These are phyloP conservation scores for Colletotrichum lini DNA, from an alignment of 2,329 filamentous ascomycete species.

Conservation along the genomic window DNA sequence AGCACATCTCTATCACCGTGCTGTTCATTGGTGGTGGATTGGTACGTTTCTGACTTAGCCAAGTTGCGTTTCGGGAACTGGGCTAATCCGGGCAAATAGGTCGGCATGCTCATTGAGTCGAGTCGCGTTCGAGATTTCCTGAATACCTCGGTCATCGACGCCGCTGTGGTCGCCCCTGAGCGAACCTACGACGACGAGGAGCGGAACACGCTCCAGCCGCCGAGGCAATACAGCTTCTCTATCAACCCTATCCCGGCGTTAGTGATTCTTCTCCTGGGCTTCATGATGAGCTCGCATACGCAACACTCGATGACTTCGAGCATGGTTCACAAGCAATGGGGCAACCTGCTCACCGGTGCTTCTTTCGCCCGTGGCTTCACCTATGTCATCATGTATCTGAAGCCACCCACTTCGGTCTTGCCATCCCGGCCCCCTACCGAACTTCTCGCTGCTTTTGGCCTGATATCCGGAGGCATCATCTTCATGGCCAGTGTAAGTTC, in stretches of 20 bases:
- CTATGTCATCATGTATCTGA: constrained; percentile 84
- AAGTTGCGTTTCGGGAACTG: not conserved
- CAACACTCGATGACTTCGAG: constrained; percentile 86
- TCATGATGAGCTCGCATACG: constrained; percentile 96
- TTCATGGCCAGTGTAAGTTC: constrained; percentile 89
- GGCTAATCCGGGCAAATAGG: constrained; percentile 58
- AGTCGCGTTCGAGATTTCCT: constrained; percentile 76
- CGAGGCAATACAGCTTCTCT: constrained; percentile 79
- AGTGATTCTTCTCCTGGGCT: constrained; percentile 87
- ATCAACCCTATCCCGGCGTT: constrained; percentile 91
- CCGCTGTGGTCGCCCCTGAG: constrained; percentile 50
- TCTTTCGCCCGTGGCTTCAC: constrained; percentile 84
- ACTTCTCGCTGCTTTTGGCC: constrained; percentile 87
- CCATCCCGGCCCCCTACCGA: constrained; percentile 92
- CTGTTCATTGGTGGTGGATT: constrained; percentile 94
- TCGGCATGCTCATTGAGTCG: constrained; percentile 90
- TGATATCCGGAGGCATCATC: constrained; percentile 88
- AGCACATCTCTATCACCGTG: constrained; percentile 93
- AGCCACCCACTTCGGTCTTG: constrained; percentile 83
- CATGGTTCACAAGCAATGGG: constrained; percentile 97
- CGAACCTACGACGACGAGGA: constrained; percentile 60
- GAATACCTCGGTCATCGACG: constrained; percentile 64
- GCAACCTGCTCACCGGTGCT: constrained; percentile 84
- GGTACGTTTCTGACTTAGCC: constrained; percentile 63
- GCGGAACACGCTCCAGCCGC: constrained; percentile 63